These are phyloP conservation scores for Vicia sativa DNA, from an alignment of 306 rosid species.

Conservation along the genomic window DNA sequence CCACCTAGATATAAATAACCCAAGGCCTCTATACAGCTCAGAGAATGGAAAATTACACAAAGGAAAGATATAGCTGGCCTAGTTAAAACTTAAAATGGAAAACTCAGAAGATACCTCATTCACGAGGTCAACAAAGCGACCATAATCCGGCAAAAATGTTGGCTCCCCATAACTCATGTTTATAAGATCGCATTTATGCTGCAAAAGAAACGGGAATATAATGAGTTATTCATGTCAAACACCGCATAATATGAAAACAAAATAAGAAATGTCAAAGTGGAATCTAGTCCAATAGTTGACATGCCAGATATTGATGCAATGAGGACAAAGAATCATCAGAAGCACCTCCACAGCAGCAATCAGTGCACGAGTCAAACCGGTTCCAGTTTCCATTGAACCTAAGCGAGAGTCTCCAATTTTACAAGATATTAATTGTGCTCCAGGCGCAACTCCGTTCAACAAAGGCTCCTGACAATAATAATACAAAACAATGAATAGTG, in stretches of 20 bases:
- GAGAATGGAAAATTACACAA: slow-evolving; percentile 40
- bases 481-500: slow-evolving; percentile 35
- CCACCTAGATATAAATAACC: slow-evolving; percentile 62
- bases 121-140: slow-evolving; percentile 97
- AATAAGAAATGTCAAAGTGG: slow-evolving; percentile 23
- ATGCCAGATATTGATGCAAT: slow-evolving; percentile 21
- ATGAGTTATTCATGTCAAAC: slow-evolving; percentile 32
- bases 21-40: slow-evolving; percentile 39
- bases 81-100: slow-evolving; percentile 38
- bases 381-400: slow-evolving; percentile 98
- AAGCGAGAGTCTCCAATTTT: slow-evolving; percentile 98
- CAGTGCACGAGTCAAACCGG: slow-evolving; percentile 91
- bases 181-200: slow-evolving; percentile 96
- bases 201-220: slow-evolving; percentile 47
- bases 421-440: slow-evolving; percentile 94
- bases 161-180: slow-evolving; percentile 99
- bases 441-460: slow-evolving; percentile 99
- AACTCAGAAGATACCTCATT: slow-evolving; percentile 68
- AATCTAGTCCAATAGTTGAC: slow-evolving; percentile 31
- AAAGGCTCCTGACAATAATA: slow-evolving; percentile 69
- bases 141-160: slow-evolving; percentile 86
- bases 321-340: slow-evolving; percentile 29
- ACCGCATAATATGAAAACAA: slow-evolving; percentile 32
- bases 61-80: slow-evolving; percentile 21
- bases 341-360: slow-evolving; percentile 96